Evolutionary conservation across 208 protist genomes (phyloP), one percentile per base, ranked within the genome.

Genomic region (Zelonia costaricensis): DNA sequence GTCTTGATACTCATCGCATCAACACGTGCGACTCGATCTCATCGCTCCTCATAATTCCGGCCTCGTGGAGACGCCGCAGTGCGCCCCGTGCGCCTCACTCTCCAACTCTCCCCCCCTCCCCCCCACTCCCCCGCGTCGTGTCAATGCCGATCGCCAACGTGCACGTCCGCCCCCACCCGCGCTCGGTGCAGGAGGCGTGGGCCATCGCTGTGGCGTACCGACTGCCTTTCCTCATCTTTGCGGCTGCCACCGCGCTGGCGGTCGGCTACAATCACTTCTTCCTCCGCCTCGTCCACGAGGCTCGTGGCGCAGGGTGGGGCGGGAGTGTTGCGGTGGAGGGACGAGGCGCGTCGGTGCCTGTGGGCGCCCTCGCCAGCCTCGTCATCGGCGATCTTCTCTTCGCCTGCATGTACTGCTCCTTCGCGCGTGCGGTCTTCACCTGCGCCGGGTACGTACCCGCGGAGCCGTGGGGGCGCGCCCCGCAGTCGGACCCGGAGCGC

Each of bases 401-500:
- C n/a, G 39, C 18, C 4, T 38, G 67, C 9, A 68, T 74, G 60
- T 68, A 45, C 36, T 30, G 22, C 46, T 59, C 39, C 4, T 59
- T 74, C 25, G 15, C 43, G 10, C 54, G 59, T 1, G 68, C 48
- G n/a, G 35, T 68, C 46, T 68, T 74, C 39, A 73, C 58, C 7
- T 53, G 51, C 13, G 58, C 72, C 4, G 72, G 72, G 16, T 73
- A 73, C 56, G 72, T 78, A 0, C 65, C 72, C 7, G 31, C 44
- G 4, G 59, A 69, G 18, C 64, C 61, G 30, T 78, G 72, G 72
- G 39, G 39, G 39, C 51, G 40, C 39, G 46, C 65, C 13, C 72
- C 72, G 1, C 23, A 18, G 3, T 10, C 33, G 2, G 51, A 72
- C 35, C 43, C 31, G 20, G 64, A 39, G 60, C 49, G 31, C 4